Conservation (phyloP, 1,284 basidiomycete species). For the Marasmius sp. region DNA sequence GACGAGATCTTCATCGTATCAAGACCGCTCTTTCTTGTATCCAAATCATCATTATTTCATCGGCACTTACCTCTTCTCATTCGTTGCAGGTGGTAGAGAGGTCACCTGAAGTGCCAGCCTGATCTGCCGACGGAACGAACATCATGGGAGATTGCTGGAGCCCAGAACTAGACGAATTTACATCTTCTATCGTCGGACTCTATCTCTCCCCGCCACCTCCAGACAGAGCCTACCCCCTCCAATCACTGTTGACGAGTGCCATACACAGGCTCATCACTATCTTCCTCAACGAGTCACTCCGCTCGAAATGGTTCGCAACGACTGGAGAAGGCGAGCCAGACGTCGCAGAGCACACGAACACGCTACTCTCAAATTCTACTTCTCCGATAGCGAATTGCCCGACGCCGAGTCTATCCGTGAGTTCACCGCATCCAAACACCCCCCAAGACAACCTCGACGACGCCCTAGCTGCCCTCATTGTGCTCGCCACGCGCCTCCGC, state of each 20-base stretch:
- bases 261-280: slow-evolving; percentile 75
- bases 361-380: slow-evolving; percentile 65
- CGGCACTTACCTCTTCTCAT: too few species aligned
- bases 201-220: slow-evolving; percentile 56
- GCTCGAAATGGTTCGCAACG: slow-evolving; percentile 46
- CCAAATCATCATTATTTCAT: slow-evolving; percentile 41
- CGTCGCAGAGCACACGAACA: slow-evolving; percentile 60
- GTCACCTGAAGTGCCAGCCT: slow-evolving; percentile 18
- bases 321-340: slow-evolving; percentile 32
- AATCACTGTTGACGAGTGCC: slow-evolving; percentile 68
- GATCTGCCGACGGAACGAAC: slow-evolving; percentile 27
- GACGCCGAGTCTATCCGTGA: slow-evolving; percentile 60
- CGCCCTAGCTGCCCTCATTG: slow-evolving; percentile 12
- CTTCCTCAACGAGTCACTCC: slow-evolving; percentile 58
- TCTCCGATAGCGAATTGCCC: slow-evolving; percentile 39
- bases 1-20: slow-evolving; percentile 73
- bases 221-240: slow-evolving; percentile 61
- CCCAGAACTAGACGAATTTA: slow-evolving; percentile 62
- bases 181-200: slow-evolving; percentile 58
- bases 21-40: slow-evolving; percentile 70
- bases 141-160: slow-evolving; percentile 67
- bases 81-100: slow-evolving; percentile 37
- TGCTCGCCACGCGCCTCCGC: slow-evolving; percentile 64
- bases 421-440: not conserved
- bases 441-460: slow-evolving; percentile 65